phyloP scores from a whole-genome alignment of 2,329 filamentous ascomycete genomes.

The Stromatinia cepivora region DNA sequence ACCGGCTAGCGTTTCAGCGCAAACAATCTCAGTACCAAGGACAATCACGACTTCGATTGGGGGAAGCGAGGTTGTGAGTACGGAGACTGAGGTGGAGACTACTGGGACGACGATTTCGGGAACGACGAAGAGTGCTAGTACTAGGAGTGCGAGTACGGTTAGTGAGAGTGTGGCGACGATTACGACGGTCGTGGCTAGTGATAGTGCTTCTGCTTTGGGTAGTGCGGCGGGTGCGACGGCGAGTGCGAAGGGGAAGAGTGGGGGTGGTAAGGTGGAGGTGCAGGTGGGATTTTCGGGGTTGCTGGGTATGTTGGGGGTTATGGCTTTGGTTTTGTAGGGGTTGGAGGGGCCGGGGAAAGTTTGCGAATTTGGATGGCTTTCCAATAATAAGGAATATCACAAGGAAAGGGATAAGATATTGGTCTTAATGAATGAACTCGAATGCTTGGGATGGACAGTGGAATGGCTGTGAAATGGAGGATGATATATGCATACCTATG shows the following conservation, averaged over 20 bases:
- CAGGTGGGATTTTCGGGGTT: not conserved
- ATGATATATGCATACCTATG: not conserved
- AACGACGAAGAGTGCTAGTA: slow-evolving; percentile 23
- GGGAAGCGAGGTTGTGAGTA: not conserved
- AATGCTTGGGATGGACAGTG: not conserved
- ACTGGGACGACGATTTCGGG: slow-evolving; percentile 29
- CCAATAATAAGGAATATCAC: too few relatives aligned
- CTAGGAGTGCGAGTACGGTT: slow-evolving; percentile 20
- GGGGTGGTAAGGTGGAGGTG: not conserved
- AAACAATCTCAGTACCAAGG: slow-evolving; percentile 1
- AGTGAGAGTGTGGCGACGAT: slow-evolving; percentile 19
- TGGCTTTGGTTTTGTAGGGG: not conserved
- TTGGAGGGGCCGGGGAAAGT: not conserved
- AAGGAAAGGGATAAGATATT: not conserved
- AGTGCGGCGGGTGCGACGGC: slow-evolving; percentile 8
- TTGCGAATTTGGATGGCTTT: too few relatives aligned
- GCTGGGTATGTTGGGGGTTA: not conserved
- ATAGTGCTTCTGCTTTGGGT: not conserved
- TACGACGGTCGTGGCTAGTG: slow-evolving; percentile 20
- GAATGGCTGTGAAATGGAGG: not conserved
- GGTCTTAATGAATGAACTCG: not conserved
- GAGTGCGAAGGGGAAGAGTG: slow-evolving; percentile 14
- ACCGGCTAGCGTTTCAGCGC: not conserved
- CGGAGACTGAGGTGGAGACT: not conserved
- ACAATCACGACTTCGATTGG: slow-evolving; percentile 1